These are phyloP conservation scores for Phoenix roebelenii DNA, from an alignment of 176 grass and related monocot genomes.

Conservation along the genomic window DNA sequence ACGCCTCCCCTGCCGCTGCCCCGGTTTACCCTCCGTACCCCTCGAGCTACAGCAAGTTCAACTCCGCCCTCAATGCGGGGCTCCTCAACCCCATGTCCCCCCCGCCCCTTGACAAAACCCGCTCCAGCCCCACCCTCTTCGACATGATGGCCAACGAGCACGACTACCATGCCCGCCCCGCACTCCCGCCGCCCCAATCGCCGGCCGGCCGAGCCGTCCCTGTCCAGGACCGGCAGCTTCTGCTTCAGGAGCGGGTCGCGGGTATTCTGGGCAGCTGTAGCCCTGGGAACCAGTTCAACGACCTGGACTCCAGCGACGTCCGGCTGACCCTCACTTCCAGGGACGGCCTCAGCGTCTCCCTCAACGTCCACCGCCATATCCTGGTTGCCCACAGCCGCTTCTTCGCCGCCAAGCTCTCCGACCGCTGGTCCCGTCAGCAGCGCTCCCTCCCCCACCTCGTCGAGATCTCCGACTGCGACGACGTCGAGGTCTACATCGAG, in stretches of 20 bases:
- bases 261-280: slow-evolving; percentile 78
- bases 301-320: slow-evolving; percentile 73
- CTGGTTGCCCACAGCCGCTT: slow-evolving; percentile 92
- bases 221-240: slow-evolving; percentile 47
- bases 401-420: slow-evolving; percentile 90
- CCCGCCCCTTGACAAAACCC: slow-evolving; percentile 66
- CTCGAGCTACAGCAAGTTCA: slow-evolving; percentile 91
- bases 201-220: slow-evolving; percentile 13
- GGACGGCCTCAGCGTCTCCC: slow-evolving; percentile 74
- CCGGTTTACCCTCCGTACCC: slow-evolving; percentile 52
- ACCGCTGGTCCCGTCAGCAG: slow-evolving; percentile 97
- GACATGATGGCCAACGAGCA: slow-evolving; percentile 99
- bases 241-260: slow-evolving; percentile 76
- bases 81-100: slow-evolving; percentile 99
- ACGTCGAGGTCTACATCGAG: slow-evolving; percentile 88
- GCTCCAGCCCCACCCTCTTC: slow-evolving; percentile 94
- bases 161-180: slow-evolving; percentile 70
- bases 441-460: slow-evolving; percentile 81
- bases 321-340: slow-evolving; percentile 75
- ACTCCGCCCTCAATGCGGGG: slow-evolving; percentile 92
- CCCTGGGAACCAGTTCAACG: slow-evolving; percentile 91
- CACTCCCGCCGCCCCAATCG: neutral
- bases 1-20: slow-evolving; percentile 19
- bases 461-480: slow-evolving; percentile 98
- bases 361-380: slow-evolving; percentile 80